phyloP scores from a whole-genome alignment of 2,329 filamentous ascomycete genomes.

The Neophaeococcomyces aloes region DNA sequence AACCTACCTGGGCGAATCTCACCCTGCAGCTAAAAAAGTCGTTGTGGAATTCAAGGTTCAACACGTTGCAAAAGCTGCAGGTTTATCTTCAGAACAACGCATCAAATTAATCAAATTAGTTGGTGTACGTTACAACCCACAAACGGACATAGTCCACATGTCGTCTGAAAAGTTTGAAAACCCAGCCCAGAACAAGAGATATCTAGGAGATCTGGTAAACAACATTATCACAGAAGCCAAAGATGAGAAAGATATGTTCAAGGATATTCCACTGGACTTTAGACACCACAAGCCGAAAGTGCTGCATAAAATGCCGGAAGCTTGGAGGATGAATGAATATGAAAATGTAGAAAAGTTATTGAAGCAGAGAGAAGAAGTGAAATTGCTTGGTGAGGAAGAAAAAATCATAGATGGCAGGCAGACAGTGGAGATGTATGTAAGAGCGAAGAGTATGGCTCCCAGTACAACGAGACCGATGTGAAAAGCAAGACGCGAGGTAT shows the following conservation, averaged over 20 bases:
- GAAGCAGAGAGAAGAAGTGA: conserved; percentile 48
- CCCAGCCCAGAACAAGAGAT: conserved; percentile 94
- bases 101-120: conserved; percentile 79
- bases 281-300: conserved; percentile 66
- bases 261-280: conserved; percentile 79
- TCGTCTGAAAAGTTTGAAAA: conserved; percentile 80
- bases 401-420: conserved; percentile 26
- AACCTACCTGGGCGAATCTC: conserved; percentile 85
- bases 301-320: conserved; percentile 62
- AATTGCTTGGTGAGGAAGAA: conserved; percentile 44
- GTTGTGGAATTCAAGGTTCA: conserved; percentile 75
- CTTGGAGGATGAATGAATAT: conserved; percentile 64
- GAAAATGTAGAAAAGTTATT: conserved; percentile 56
- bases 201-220: conserved; percentile 68
- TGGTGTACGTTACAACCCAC: conserved; percentile 78
- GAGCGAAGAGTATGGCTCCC: conserved; percentile 4
- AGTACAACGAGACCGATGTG: conserved; percentile 8
- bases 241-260: conserved; percentile 69
- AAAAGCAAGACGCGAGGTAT: conserved; percentile 3
- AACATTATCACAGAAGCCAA: conserved; percentile 64
- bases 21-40: conserved; percentile 87
- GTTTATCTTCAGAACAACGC: conserved; percentile 56
- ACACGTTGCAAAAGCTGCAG: conserved; percentile 47
- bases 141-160: conserved; percentile 73
- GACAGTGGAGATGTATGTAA: conserved; percentile 16